phyloP scores from a whole-genome alignment of 768 basidiomycete species.

The Suillus luteus region DNA sequence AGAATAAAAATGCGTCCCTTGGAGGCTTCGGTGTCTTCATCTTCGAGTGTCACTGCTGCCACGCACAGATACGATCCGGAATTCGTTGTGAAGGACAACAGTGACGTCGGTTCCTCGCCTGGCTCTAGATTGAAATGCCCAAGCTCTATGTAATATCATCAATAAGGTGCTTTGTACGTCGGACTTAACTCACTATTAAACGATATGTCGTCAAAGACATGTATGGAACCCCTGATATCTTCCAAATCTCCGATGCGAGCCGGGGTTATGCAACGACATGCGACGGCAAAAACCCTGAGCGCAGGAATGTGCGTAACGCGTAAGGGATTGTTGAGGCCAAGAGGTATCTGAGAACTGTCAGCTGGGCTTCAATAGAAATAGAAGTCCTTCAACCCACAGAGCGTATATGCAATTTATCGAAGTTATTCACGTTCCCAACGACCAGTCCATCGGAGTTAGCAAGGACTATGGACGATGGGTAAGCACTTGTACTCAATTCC shows the following conservation, averaged over 20 bases:
- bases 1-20: conserved; percentile 66
- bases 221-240: conserved; percentile 54
- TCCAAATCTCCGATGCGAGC: conserved; percentile 54
- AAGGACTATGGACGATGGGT: conserved; percentile 58
- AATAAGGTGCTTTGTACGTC: not conserved
- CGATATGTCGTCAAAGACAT: conserved; percentile 62
- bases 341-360: conserved; percentile 50
- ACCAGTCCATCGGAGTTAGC: conserved; percentile 54
- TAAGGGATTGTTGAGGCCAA: conserved; percentile 74
- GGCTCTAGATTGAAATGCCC: conserved; percentile 32
- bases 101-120: conserved; percentile 66
- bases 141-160: conserved; percentile 24
- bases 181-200: conserved; percentile 54
- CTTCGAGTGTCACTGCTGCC: conserved; percentile 46
- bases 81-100: conserved; percentile 38
- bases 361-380: conserved; percentile 2
- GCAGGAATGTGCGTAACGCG: conserved; percentile 61
- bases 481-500: conserved; percentile 48
- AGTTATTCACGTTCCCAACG: conserved; percentile 65
- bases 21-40: conserved; percentile 50
- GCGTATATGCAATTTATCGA: conserved; percentile 81
- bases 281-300: conserved; percentile 64
- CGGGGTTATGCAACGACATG: conserved; percentile 57
- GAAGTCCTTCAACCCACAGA: conserved; percentile 49
- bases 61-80: conserved; percentile 48